Base-by-base conservation (phyloP, 2,329 filamentous ascomycete species). In the Alternaria sp. region DNA sequence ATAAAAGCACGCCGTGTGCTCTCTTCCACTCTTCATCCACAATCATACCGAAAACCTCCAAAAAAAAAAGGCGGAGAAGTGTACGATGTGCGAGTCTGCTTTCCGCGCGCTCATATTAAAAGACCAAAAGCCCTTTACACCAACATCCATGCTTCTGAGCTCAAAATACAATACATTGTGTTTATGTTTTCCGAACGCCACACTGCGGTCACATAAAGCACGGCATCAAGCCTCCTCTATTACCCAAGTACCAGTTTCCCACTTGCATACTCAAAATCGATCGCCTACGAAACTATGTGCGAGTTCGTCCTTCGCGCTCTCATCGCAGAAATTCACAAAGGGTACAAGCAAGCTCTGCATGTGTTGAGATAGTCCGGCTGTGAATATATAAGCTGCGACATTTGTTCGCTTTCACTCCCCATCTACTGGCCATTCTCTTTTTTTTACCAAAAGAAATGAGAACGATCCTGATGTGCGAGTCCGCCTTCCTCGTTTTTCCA, bases 141-240 rank as follows among this genome's bases (percentile, higher is more conserved):
- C 25, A 26, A 10, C 8, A 25, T 10, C 8, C 25, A 30, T 30
- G 30, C 30, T 33, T 33, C 7, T 37, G 30, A n/a, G 30, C 30
- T 37, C 30, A 33, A 33, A 33, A 30, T 11, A 1, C 9, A 6
- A 30, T 10, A 12, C 9, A 5, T 6, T 10, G 11, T 30, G 0
- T 12, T 11, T 5, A 33, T 33, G 33, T 37, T 37, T 3, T 37
- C 28, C 8, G 33, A 5, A n/a, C 33, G 33, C 15, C 33, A 37
- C 15, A 9, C 33, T 37, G 15, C 33, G 0, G 33, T 10, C 15
- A 37, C 8, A 37, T n/a, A 37, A 37, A 9, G 1, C 0, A 0
- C 33, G 4, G 33, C 33, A 37, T 37, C 14, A 2, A n/a, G 7
- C 1, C 2, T 0, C 4, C 15, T n/a, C 0, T n/a, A 5, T 37